These are phyloP conservation scores for Eimeria tenella DNA, from an alignment of 169 alveolate genomes.

Conservation along the genomic window DNA sequence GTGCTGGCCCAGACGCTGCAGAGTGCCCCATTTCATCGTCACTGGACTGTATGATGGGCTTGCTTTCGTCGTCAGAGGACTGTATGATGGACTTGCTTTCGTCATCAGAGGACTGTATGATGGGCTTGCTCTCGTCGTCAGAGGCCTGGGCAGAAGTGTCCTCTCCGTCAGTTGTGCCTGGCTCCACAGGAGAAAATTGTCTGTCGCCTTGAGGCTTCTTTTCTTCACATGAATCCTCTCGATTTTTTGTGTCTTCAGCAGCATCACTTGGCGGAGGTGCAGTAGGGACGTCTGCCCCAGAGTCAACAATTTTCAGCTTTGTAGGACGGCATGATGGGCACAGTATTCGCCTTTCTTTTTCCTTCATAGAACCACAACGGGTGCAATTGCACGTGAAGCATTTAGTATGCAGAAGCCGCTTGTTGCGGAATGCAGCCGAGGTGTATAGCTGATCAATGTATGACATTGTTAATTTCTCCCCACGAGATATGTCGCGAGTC, in stretches of 20 bases:
- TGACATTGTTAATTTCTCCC: constrained; percentile 49
- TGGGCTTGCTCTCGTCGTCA: constrained; percentile 16
- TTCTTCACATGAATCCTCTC: not conserved
- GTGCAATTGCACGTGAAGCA: constrained; percentile 75
- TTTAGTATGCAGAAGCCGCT: constrained; percentile 69
- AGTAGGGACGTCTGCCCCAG: not conserved
- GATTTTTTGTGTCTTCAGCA: not conserved
- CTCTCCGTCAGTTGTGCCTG: constrained; percentile 25
- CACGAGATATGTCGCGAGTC: constrained; percentile 54
- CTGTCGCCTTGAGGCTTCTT: not conserved
- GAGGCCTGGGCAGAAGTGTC: constrained; percentile 67
- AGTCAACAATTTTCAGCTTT: constrained; percentile 65
- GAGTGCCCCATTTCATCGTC: constrained; percentile 38
- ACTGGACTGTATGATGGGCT: constrained; percentile 19
- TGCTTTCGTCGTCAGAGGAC: constrained; percentile 24
- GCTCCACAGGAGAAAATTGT: not conserved
- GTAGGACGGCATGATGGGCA: constrained; percentile 77
- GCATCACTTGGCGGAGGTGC: not conserved
- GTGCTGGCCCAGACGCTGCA: constrained; percentile 19
- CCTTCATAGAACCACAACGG: constrained; percentile 54
- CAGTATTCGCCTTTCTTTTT: constrained; percentile 56
- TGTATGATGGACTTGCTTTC: constrained; percentile 22
- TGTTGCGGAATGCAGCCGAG: constrained; percentile 75
- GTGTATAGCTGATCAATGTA: constrained; percentile 75
- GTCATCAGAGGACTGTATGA: constrained; percentile 11